These are phyloP conservation scores for Arachnopeziza araneosa DNA, from an alignment of 2,329 filamentous ascomycete genomes.

Conservation along the genomic window DNA sequence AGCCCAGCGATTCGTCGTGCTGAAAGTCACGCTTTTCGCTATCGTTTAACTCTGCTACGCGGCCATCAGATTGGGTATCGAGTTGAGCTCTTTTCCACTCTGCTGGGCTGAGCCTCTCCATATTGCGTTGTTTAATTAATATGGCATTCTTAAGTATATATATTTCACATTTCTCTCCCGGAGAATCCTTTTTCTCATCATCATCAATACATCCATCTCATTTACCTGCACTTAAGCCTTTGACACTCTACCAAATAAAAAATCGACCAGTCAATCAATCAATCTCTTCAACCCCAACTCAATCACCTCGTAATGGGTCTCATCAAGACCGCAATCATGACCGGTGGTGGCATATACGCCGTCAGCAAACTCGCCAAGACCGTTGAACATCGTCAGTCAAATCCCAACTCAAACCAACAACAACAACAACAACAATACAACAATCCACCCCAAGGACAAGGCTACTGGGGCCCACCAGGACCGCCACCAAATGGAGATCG, in stretches of 20 bases:
- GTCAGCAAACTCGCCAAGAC: constrained; percentile 10
- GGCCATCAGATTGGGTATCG: neutral
- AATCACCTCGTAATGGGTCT: constrained; percentile 2
- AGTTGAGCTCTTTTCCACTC: neutral
- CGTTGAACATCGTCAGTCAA: neutral
- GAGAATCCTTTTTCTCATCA: neutral
- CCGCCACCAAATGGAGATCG: constrained; percentile 2
- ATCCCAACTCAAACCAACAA: neutral
- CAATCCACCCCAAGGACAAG: neutral
- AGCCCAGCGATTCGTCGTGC: neutral
- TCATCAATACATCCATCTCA: neutral
- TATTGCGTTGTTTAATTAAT: neutral
- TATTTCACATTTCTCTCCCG: neutral
- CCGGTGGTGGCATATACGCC: constrained; percentile 9
- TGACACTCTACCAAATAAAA: no score
- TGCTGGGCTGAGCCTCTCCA: neutral
- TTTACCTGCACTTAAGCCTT: neutral
- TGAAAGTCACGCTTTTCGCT: neutral
- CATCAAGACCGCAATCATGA: constrained; percentile 11
- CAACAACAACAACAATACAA: neutral
- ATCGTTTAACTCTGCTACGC: neutral
- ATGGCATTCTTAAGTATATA: neutral
- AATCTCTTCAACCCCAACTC: neutral
- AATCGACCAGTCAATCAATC: neutral
- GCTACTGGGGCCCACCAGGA: constrained; percentile 2